These are phyloP conservation scores for Astragalus glycyphyllos DNA, from an alignment of 306 rosid genomes.

Conservation along the genomic window DNA sequence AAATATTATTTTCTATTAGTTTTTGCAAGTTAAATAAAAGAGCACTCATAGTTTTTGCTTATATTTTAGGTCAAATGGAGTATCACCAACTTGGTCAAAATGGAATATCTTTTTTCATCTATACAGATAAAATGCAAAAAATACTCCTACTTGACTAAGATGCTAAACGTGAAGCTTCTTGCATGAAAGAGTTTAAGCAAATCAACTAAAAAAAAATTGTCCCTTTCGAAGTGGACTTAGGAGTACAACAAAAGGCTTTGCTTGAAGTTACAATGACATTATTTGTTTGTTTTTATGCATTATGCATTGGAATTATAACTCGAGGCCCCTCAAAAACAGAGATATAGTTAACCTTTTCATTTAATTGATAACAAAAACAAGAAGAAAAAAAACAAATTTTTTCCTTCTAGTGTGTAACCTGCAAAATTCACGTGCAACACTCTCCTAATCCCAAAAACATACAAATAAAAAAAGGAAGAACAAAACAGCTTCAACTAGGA, in stretches of 20 bases:
- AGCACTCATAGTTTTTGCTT: too few species aligned
- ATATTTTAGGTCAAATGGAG: too few species aligned
- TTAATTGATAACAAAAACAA: background rate
- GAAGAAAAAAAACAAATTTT: background rate
- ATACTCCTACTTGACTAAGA: background rate
- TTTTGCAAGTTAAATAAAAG: background rate
- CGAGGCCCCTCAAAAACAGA: constrained; percentile 53
- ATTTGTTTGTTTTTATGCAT: constrained; percentile 51
- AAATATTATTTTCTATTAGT: background rate
- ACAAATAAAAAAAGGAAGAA: constrained; percentile 20
- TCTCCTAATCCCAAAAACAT: constrained; percentile 45
- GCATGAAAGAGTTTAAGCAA: constrained; percentile 38
- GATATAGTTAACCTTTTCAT: constrained; percentile 1
- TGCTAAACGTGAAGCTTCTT: constrained; percentile 49
- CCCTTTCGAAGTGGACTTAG: constrained; percentile 52
- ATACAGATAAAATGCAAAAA: background rate
- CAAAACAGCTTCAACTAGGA: constrained; percentile 18
- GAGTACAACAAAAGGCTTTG: constrained; percentile 21
- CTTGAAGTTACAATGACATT: constrained; percentile 30
- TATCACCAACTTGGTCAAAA: background rate
- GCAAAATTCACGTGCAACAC: constrained; percentile 56
- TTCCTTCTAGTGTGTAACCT: constrained; percentile 9
- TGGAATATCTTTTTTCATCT: background rate
- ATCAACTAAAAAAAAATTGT: constrained; percentile 32
- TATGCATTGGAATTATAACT: constrained; percentile 43